Base-by-base conservation (phyloP, 805 yeast species). In the Zygoascus bituminiphila region DNA sequence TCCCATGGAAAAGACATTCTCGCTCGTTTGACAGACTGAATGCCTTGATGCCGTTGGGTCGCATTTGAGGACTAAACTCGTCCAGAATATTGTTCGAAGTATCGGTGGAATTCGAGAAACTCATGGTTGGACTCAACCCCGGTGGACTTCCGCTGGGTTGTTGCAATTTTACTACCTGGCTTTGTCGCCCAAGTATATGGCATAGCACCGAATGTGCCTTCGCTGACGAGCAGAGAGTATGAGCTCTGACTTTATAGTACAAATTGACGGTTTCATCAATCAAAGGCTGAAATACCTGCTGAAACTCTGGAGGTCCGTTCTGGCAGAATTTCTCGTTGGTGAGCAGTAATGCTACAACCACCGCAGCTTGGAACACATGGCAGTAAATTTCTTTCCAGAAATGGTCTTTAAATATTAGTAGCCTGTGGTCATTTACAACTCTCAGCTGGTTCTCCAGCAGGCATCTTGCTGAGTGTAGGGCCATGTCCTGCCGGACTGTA, bases 1-100 rank as follows among this genome's bases (percentile, higher is more conserved):
- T 64, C 95, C 95, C 12, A 74, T 86, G 63, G 78, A 95, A 68
- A 87, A 86, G 67, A 95, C 87, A 68, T 87, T 87, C 83, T 95
- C 95, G 57, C 81, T 91, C 36, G 84, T 93, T 38, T 95, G 95
- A 49, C 87, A 85, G 70, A 84, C 93, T 44, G 95, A 87, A 29
- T 6, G 33, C 33, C n/a, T 29, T 29, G 33, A 29, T 29, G 33
- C 33, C n/a, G 33, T 6, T 29, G 8, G 33, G 33, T 15, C 33
- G 10, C 15, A 29, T 12, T 15, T 29, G 33, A 29, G 33, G 33
- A 29, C 33, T 29, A 6, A 29, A 29, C 9, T 29, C 33, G 10
- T 12, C 33, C 10, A 29, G n/a, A 4, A 29, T 12, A 29, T 29
- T 29, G n/a, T n/a, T n/a, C 7, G 33, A 29, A 2, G 33, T 6